Percentiles rank a stretch among this genome's conserved stretches.
Evolutionary conservation across 164 flowering plant species (phyloP).

Genomic region (Litsea cubeba): DNA sequence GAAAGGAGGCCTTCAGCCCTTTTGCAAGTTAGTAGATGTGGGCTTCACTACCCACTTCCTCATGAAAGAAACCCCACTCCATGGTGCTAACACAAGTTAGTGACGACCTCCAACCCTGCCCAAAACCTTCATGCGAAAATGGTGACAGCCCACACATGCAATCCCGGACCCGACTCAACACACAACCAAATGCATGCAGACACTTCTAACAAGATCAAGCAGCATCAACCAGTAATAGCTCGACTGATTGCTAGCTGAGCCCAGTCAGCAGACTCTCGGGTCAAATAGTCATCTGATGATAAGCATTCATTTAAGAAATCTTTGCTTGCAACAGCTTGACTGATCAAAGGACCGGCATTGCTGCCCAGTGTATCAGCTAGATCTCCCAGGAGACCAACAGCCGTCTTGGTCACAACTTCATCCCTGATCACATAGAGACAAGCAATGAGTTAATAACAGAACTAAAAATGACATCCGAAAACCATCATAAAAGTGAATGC

Average conservation of each 20-base stretch:
- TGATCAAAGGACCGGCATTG: conserved; percentile 70
- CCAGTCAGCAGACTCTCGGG: conserved; percentile 91
- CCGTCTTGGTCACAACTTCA: conserved; percentile 81
- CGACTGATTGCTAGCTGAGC: conserved; percentile 67
- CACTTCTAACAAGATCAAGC: conserved; percentile 39
- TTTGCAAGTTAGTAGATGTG: conserved; percentile 19
- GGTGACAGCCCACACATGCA: conserved; percentile 55
- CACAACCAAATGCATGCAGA: conserved; percentile 73
- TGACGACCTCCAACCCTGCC: conserved; percentile 30
- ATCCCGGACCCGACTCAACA: conserved; percentile 44
- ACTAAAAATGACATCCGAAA: not conserved
- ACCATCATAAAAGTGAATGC: not conserved
- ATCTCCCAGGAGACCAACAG: conserved; percentile 83
- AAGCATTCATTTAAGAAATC: conserved; percentile 77
- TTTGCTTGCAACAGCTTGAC: conserved; percentile 66
- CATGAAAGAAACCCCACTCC: conserved; percentile 25
- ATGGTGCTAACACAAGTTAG: conserved; percentile 43
- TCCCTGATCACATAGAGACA: conserved; percentile 43
- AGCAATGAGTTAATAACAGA: not conserved
- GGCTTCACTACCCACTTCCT: conserved; percentile 28
- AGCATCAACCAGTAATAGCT: conserved; percentile 65
- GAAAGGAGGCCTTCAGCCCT: conserved; percentile 15
- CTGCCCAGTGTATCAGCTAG: conserved; percentile 82
- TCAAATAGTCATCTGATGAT: conserved; percentile 73
- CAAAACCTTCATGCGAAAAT: conserved; percentile 32